A percentile compares a stretch with the other conserved stretches of the same genome.
phyloP scores from a whole-genome alignment of 2,329 filamentous ascomycete genomes.

The Colletotrichum sp. region DNA sequence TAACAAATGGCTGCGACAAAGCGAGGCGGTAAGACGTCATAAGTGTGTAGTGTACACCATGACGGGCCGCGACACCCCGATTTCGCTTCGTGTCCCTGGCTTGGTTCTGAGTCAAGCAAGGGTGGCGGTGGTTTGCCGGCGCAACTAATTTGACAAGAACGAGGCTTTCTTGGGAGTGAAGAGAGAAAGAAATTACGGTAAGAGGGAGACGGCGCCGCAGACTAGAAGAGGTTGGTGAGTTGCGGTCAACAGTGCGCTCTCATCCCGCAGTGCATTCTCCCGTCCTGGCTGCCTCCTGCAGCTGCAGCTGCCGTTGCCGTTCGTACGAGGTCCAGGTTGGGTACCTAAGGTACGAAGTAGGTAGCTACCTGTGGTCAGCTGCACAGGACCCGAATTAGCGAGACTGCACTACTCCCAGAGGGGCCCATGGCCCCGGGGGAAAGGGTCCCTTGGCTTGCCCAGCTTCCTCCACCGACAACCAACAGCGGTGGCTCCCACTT shows the following conservation, averaged over 20 bases:
- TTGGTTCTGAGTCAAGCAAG: constrained; percentile 15
- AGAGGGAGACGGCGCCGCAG: neutral
- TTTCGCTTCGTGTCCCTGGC: constrained; percentile 13
- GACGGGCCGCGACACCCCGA: neutral
- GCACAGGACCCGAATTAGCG: neutral
- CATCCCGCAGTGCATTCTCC: neutral
- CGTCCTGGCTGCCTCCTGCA: neutral
- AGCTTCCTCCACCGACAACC: neutral
- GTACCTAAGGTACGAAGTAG: neutral
- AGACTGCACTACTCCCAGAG: neutral
- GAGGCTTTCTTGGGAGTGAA: neutral
- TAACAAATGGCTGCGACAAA: constrained; percentile 1
- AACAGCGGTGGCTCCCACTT: neutral
- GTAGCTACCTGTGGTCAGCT: constrained; percentile 1
- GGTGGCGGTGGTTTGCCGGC: neutral
- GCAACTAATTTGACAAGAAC: neutral
- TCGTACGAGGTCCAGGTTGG: neutral
- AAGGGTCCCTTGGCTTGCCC: neutral
- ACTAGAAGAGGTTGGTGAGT: neutral
- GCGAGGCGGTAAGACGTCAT: constrained; percentile 17
- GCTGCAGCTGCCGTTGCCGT: neutral
- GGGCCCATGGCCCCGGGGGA: neutral
- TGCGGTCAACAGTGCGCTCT: constrained; percentile 10
- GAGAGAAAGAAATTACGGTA: neutral
- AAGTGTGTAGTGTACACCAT: neutral